Conservation (phyloP, 495 filamentous ascomycete genomes). For the Aspergillus ellipticus region DNA sequence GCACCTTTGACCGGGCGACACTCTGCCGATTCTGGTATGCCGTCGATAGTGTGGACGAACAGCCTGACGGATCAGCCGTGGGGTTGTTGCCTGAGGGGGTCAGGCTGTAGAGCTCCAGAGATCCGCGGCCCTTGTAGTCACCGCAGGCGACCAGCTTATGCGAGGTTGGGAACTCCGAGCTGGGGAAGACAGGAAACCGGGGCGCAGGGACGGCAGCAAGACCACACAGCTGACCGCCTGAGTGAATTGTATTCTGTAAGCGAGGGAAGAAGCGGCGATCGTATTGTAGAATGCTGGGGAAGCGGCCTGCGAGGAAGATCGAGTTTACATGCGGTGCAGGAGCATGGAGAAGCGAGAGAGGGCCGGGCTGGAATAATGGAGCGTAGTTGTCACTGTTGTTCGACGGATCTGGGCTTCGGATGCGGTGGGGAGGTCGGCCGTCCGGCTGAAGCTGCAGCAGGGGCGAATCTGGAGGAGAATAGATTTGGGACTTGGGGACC, state of each 20-base stretch:
- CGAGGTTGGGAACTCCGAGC: constrained; percentile 47
- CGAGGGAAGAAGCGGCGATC: constrained; percentile 83
- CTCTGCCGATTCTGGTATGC: constrained; percentile 77
- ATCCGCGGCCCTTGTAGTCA: constrained; percentile 93
- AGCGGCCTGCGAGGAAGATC: constrained; percentile 70
- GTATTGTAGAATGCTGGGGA: constrained; percentile 85
- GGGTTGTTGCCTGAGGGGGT: constrained; percentile 24
- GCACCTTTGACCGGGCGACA: constrained; percentile 72
- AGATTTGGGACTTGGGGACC: constrained; percentile 31
- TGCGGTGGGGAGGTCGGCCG: constrained; percentile 38
- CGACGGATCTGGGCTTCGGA: constrained; percentile 38
- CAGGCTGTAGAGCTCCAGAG: constrained; percentile 81
- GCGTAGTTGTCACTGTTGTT: constrained; percentile 55
- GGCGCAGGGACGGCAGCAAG: constrained; percentile 72
- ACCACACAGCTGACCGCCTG: constrained; percentile 75
- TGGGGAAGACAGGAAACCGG: constrained; percentile 43
- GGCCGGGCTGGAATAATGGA: constrained; percentile 74
- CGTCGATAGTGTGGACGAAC: constrained; percentile 31
- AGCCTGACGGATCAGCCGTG: constrained; percentile 22
- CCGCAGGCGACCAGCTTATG: constrained; percentile 76
- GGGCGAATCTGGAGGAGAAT: constrained; percentile 36
- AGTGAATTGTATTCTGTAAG: constrained; percentile 73
- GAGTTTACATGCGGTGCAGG: constrained; percentile 50
- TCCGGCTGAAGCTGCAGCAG: constrained; percentile 38
- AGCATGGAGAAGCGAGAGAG: constrained; percentile 77